Percentiles rank a stretch among this genome's conserved stretches.
These are phyloP conservation scores for Claviceps lovelessii DNA, from an alignment of 2,329 filamentous ascomycete genomes.

Conservation along the genomic window DNA sequence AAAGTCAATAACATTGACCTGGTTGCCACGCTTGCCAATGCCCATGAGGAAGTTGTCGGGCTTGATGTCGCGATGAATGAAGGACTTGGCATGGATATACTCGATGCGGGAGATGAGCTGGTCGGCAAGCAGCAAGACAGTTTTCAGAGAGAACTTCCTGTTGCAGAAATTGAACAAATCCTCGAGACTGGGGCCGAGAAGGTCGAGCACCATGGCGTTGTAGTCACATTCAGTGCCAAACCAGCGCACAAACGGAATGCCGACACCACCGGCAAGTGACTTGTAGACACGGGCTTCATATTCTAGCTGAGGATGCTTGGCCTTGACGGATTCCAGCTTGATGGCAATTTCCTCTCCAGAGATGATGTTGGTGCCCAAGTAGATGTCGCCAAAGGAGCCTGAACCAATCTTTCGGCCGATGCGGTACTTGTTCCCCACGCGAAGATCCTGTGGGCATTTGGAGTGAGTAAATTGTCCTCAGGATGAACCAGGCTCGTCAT, in stretches of 20 bases:
- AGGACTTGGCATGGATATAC: constrained; percentile 98
- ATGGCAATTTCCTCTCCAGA: constrained; percentile 99
- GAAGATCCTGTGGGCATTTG: constrained; percentile 60
- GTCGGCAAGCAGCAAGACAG: constrained; percentile 86
- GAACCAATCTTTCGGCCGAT: constrained; percentile 99
- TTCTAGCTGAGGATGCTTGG: constrained; percentile 96
- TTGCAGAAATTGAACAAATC: constrained; percentile 99
- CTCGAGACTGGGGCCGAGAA: constrained; percentile 88
- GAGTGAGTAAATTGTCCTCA: not conserved
- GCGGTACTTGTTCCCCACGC: constrained; percentile 98
- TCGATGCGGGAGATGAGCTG: constrained; percentile 98
- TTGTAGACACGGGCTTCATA: constrained; percentile 94
- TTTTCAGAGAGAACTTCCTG: constrained; percentile 98
- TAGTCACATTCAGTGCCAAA: constrained; percentile 99
- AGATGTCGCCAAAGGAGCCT: constrained; percentile 95
- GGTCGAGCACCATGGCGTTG: constrained; percentile 98
- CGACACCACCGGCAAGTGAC: constrained; percentile 85
- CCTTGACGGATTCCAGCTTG: constrained; percentile 98
- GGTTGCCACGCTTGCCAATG: constrained; percentile 96
- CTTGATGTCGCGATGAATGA: constrained; percentile 99
- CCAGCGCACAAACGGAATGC: constrained; percentile 98
- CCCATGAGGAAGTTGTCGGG: constrained; percentile 99
- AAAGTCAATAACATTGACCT: constrained; percentile 99
- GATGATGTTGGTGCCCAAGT: constrained; percentile 98
- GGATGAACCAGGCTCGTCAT: not conserved